Percentiles rank a stretch among this genome's conserved stretches.
Evolutionary conservation across 1,139 yeast genomes (phyloP).

Genomic region (Blastobotrys buckinghamii): DNA sequence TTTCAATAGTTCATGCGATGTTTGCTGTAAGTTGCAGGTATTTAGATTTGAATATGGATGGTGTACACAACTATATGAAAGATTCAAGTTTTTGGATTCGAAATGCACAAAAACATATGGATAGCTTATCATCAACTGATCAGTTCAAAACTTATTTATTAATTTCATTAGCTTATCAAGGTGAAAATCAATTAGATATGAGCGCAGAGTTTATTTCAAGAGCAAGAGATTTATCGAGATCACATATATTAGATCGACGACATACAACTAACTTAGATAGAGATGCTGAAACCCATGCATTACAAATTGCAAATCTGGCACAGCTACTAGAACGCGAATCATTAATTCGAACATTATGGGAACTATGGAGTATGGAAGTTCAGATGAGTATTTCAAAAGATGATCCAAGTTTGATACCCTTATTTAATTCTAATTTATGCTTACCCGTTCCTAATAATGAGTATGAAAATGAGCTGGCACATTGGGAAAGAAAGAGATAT

Average conservation of each 20-base stretch:
- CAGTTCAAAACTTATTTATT: conserved; percentile 18
- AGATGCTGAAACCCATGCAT: conserved; percentile 14
- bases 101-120: conserved; percentile 18
- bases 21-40: conserved; percentile 40
- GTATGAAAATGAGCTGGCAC: conserved; percentile 15
- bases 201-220: conserved; percentile 9
- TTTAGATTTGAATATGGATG: conserved; percentile 16
- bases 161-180: conserved; percentile 14
- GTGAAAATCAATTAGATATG: conserved; percentile 12
- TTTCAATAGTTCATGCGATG: conserved; percentile 44
- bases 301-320: conserved; percentile 12
- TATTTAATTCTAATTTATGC: conserved; percentile 18
- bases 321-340: conserved; percentile 19
- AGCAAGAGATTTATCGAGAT: conserved; percentile 10
- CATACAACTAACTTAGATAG: conserved; percentile 13
- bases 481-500: conserved; percentile 17
- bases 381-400: conserved; percentile 1
- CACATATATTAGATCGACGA: conserved; percentile 12
- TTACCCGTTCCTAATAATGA: conserved; percentile 18
- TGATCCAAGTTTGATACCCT: conserved; percentile 11
- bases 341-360: conserved; percentile 21
- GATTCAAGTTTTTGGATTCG: conserved; percentile 26
- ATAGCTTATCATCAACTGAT: conserved; percentile 12
- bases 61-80: conserved; percentile 15
- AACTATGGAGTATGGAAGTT: conserved; percentile 15